Percentiles rank a stretch among this genome's conserved stretches.
phyloP scores from a whole-genome alignment of 2,329 filamentous ascomycete genomes.

The Sphaerostilbella broomeana region DNA sequence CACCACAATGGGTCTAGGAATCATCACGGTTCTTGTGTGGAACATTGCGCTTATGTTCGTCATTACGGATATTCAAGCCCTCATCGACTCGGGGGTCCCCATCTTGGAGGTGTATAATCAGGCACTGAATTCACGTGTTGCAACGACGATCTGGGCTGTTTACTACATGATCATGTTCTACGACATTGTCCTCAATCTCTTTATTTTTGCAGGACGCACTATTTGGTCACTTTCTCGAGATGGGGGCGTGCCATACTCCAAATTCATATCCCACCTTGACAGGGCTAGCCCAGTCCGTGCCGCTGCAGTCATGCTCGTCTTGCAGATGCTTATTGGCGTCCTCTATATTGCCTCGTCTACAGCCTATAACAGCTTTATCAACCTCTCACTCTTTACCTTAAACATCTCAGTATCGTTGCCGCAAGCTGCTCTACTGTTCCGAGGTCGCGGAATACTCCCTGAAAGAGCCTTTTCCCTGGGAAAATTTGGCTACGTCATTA shows the following conservation, averaged over 20 bases:
- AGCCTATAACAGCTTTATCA: conserved; percentile 21
- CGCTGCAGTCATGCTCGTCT: conserved; percentile 21
- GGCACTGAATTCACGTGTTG: conserved; percentile 18
- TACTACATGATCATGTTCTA: conserved; percentile 24
- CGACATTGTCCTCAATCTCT: conserved; percentile 21
- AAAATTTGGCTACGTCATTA: conserved; percentile 19
- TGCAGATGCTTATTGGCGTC: conserved; percentile 22
- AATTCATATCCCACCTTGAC: conserved; percentile 17
- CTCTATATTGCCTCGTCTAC: conserved; percentile 20
- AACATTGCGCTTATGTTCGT: conserved; percentile 22
- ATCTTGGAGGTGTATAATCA: conserved; percentile 22
- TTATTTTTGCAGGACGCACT: conserved; percentile 21
- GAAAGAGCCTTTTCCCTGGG: conserved; percentile 21
- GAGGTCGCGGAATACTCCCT: conserved; percentile 19
- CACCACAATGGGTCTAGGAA: conserved; percentile 18
- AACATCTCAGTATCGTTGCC: conserved; percentile 22
- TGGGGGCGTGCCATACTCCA: conserved; percentile 20
- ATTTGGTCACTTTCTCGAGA: conserved; percentile 23
- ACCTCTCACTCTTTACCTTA: conserved; percentile 20
- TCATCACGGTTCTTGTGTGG: conserved; percentile 19
- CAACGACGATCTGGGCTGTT: conserved; percentile 20
- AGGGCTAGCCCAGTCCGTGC: conserved; percentile 20
- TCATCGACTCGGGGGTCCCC: conserved; percentile 19
- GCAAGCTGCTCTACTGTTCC: conserved; percentile 19
- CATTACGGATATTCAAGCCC: conserved; percentile 19